Evolutionary conservation across 2,329 filamentous ascomycete species (phyloP).

Genomic region (Aaosphaeria arxii): DNA sequence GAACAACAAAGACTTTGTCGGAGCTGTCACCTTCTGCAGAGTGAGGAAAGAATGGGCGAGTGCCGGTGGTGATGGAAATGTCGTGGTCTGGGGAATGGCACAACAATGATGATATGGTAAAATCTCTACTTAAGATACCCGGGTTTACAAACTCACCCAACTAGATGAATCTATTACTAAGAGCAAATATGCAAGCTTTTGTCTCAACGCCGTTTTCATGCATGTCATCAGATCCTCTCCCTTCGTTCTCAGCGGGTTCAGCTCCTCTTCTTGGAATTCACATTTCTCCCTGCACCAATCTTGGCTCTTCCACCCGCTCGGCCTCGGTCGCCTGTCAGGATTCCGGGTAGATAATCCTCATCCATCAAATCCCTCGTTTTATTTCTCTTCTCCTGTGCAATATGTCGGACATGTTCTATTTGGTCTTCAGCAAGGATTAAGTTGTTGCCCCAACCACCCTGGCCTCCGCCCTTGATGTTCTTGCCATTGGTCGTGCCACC

Average conservation of each 20-base stretch:
- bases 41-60: constrained; percentile 47
- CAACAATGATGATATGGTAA: background rate
- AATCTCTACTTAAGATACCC: background rate
- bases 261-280: constrained; percentile 72
- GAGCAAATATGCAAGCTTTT: background rate
- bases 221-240: background rate
- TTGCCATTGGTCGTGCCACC: constrained; percentile 79
- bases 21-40: constrained; percentile 48
- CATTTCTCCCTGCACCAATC: constrained; percentile 79
- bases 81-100: constrained; percentile 32
- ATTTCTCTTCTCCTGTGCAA: constrained; percentile 61
- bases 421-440: constrained; percentile 92
- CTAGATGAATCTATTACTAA: background rate
- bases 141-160: background rate
- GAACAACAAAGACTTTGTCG: constrained; percentile 45
- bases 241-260: background rate
- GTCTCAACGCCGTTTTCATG: background rate
- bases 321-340: constrained; percentile 75
- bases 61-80: constrained; percentile 48
- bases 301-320: constrained; percentile 65
- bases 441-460: constrained; percentile 80
- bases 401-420: constrained; percentile 76
- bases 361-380: constrained; percentile 88
- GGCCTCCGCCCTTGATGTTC: constrained; percentile 67
- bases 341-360: constrained; percentile 82